Percentiles rank a stretch among this genome's conserved stretches.
Evolutionary conservation across 768 basidiomycete genomes (phyloP).

Genomic region (Lanmaoa rubissima): DNA sequence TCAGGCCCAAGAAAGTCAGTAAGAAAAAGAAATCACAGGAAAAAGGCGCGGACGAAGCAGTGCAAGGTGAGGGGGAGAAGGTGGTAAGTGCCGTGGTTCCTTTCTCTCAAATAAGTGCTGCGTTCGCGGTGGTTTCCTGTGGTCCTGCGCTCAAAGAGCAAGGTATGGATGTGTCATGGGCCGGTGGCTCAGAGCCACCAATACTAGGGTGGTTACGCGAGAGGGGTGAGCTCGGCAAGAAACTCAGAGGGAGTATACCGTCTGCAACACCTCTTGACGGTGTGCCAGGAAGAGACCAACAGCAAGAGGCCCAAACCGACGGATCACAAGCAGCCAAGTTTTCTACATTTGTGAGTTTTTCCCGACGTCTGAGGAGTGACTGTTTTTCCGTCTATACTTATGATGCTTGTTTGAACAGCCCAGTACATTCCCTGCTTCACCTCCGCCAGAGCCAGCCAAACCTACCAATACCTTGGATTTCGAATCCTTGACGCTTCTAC

Average conservation of each 20-base stretch:
- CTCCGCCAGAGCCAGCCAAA: slow-evolving; percentile 22
- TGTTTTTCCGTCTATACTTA: slow-evolving; percentile 2
- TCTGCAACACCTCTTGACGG: slow-evolving; percentile 27
- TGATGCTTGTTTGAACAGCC: slow-evolving; percentile 15
- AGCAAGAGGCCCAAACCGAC: not conserved
- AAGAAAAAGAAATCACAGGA: slow-evolving; percentile 38
- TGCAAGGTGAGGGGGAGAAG: slow-evolving; percentile 43
- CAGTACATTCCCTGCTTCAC: slow-evolving; percentile 13
- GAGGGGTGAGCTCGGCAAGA: slow-evolving; percentile 58
- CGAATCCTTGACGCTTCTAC: slow-evolving; percentile 76
- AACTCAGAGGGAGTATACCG: not conserved
- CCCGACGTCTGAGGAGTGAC: not conserved
- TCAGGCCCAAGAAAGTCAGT: slow-evolving; percentile 51
- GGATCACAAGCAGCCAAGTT: slow-evolving; percentile 36
- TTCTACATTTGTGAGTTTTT: slow-evolving; percentile 37
- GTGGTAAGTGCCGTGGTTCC: slow-evolving; percentile 70
- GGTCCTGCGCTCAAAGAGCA: slow-evolving; percentile 48
- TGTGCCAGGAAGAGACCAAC: not conserved
- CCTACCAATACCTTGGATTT: slow-evolving; percentile 59
- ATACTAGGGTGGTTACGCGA: slow-evolving; percentile 72
- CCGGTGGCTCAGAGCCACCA: slow-evolving; percentile 65
- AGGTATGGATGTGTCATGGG: slow-evolving; percentile 74
- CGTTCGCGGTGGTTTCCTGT: slow-evolving; percentile 73
- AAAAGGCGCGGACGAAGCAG: slow-evolving; percentile 34
- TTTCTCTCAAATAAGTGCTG: slow-evolving; percentile 72